Evolutionary conservation across 345 rosid species (phyloP), one percentile per base, ranked within the genome.

Genomic region (Populus ilicifolia): DNA sequence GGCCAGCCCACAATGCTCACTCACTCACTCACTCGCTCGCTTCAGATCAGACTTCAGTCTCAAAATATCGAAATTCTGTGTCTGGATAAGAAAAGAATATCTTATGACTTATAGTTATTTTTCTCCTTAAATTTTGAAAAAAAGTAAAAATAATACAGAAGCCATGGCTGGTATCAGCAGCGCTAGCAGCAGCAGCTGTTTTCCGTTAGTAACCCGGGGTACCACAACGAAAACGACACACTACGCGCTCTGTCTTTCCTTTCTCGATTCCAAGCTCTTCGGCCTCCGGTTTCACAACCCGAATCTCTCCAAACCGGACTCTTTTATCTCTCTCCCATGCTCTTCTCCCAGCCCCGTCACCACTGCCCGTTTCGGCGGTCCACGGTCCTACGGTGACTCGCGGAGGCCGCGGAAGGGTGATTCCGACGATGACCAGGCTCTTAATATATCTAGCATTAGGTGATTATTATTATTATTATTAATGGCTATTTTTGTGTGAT

Each of bases 101-200:
- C 30, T 33, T 33, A 33, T 33, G 13, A 41, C 44, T 9, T 41
- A 9, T 9, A 41, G 44, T 41, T 9, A 9, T 10, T 2, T 41
- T 12, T 21, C 46, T 39, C 20, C 12, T 25, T 2, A 13, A n/a
- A 39, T 39, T 13, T 23, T 39, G 17, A 48, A 41, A n/a, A 27
- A 14, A 8, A 25, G n/a, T n/a, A 46, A 33, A 33, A 44, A 43
- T 21, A 41, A 33, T 6, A 35, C 25, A 11, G 23, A 17, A 41
- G 84, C 89, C 83, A 92, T 94, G 98, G 89, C 92, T 89, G 93
- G 90, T 46, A 74, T 90, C 41, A 74, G 94, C 85, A 80, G 85
- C 88, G 62, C 96, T 81, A 78, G 86, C 88, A 66, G 85, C 81
- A 77, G 87, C 36, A 76, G 82, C 64, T 79, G 86, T 84, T 85